phyloP scores from a whole-genome alignment of 106 monocot species.

The Iris macrosiphon region DNA sequence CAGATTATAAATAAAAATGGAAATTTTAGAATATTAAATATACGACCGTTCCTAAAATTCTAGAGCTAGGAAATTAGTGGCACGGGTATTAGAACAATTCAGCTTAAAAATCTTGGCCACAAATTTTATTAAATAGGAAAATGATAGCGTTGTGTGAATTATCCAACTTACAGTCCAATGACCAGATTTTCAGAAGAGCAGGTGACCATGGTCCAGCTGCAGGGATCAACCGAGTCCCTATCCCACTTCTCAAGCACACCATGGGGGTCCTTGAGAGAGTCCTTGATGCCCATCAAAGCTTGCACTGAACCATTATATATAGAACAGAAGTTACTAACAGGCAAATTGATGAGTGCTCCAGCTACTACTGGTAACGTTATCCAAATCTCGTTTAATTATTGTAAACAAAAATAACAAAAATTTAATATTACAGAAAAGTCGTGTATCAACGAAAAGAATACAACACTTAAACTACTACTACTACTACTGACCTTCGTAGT shows the following conservation, averaged over 20 bases:
- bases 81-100: not conserved
- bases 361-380: no score
- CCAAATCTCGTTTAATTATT: no score
- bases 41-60: no score
- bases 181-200: slow-evolving; percentile 67
- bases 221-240: slow-evolving; percentile 79
- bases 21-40: no score
- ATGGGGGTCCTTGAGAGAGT: slow-evolving; percentile 52
- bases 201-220: slow-evolving; percentile 82
- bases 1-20: no score
- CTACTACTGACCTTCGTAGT: slow-evolving; percentile 87
- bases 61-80: not conserved
- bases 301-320: slow-evolving; percentile 41
- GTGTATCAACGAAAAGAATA: no score
- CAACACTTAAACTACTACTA: no score
- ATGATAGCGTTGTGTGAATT: not conserved
- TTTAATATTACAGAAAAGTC: not conserved
- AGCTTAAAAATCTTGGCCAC: not conserved
- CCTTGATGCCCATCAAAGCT: slow-evolving; percentile 74
- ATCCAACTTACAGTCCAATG: slow-evolving; percentile 44
- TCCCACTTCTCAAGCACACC: slow-evolving; percentile 78
- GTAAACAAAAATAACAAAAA: not conserved
- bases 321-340: not conserved
- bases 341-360: no score
- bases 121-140: not conserved